Conservation (phyloP, 441 rosid genomes). For the Melastoma candidum region DNA sequence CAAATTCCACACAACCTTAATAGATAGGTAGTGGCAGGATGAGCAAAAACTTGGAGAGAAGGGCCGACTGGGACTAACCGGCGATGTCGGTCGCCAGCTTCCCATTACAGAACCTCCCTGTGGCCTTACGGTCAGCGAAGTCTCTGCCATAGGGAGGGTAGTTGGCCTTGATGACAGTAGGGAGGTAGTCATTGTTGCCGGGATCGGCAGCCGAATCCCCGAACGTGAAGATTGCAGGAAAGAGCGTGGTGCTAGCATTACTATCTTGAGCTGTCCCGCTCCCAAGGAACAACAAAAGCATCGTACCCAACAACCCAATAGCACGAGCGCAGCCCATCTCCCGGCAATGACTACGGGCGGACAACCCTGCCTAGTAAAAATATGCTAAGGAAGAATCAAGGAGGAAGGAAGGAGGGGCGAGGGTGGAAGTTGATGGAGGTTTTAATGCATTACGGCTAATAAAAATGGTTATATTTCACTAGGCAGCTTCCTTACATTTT, state of each 20-base stretch:
- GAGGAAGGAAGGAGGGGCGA: too few relatives aligned
- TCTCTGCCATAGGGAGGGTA: conserved; percentile 93
- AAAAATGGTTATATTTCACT: too few relatives aligned
- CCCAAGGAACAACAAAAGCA: not conserved
- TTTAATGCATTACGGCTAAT: too few relatives aligned
- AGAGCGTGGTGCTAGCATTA: conserved; percentile 27
- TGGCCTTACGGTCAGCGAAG: conserved; percentile 51
- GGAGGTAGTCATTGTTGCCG: conserved; percentile 82
- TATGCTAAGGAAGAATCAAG: too few relatives aligned
- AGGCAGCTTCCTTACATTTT: too few relatives aligned
- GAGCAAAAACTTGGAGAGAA: not conserved
- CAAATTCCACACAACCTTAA: not conserved
- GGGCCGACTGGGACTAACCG: conserved; percentile 24
- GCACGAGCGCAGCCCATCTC: too few relatives aligned
- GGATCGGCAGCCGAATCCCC: conserved; percentile 88
- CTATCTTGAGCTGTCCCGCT: conserved; percentile 32
- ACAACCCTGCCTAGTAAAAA: too few relatives aligned
- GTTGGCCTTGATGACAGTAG: conserved; percentile 64
- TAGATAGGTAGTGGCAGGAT: not conserved
- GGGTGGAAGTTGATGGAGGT: too few relatives aligned
- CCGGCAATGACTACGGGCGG: too few relatives aligned
- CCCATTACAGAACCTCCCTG: conserved; percentile 95
- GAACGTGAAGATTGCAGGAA: conserved; percentile 65
- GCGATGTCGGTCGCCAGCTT: conserved; percentile 80
- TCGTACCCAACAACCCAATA: not conserved